A percentile compares a stretch with the other conserved stretches of the same genome.
These are phyloP conservation scores for Calocera viscosa DNA, from an alignment of 768 basidiomycete species.

Conservation along the genomic window DNA sequence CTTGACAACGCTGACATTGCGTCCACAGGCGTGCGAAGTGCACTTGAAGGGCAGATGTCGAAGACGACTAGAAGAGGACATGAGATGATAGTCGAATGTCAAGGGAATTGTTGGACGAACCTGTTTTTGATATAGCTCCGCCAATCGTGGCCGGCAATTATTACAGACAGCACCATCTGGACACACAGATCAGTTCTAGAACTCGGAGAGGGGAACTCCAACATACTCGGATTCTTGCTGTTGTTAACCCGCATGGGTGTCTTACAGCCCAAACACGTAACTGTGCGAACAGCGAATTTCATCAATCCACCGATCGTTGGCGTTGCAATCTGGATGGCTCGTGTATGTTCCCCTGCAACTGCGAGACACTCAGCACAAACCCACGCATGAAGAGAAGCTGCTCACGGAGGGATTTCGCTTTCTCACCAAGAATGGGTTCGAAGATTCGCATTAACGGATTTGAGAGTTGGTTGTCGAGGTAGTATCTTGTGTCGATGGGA, in stretches of 20 bases:
- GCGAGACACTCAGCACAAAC: slow-evolving; percentile 12
- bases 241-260: slow-evolving; percentile 70
- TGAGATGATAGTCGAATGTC: not conserved
- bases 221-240: slow-evolving; percentile 44
- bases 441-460: slow-evolving; percentile 97
- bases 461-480: slow-evolving; percentile 93
- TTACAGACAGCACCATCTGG: slow-evolving; percentile 87
- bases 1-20: slow-evolving; percentile 97
- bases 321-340: slow-evolving; percentile 90
- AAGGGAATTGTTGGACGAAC: too few species aligned
- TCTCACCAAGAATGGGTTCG: slow-evolving; percentile 92
- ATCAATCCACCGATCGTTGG: slow-evolving; percentile 93
- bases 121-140: slow-evolving; percentile 90
- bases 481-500: slow-evolving; percentile 96
- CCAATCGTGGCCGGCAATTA: slow-evolving; percentile 74
- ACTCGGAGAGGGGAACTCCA: not conserved
- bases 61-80: slow-evolving; percentile 17
- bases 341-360: slow-evolving; percentile 95
- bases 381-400: slow-evolving; percentile 12
- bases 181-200: not conserved
- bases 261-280: slow-evolving; percentile 91
- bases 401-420: slow-evolving; percentile 70
- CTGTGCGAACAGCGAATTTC: slow-evolving; percentile 96
- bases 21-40: slow-evolving; percentile 95
- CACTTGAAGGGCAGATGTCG: slow-evolving; percentile 69